Base-by-base conservation (phyloP, 805 yeast species). In the Cephaloascus fragrans region DNA sequence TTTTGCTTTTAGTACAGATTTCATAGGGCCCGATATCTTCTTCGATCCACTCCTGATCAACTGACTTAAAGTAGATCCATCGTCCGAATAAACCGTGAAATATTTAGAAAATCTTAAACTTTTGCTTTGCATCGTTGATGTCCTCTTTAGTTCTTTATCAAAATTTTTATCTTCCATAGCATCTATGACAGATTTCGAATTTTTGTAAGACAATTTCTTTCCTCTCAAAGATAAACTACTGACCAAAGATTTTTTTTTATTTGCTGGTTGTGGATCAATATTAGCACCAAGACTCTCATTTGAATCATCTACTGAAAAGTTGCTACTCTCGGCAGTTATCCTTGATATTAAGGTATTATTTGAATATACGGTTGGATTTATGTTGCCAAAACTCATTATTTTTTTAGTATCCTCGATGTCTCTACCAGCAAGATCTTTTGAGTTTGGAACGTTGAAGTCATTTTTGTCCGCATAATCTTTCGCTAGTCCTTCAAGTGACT, bases 401-500 rank as follows among this genome's bases (percentile, higher is more conserved):
- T 34, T 45, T 19, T 39, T 39, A 14, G 37, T 42, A 31, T 39
- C 45, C 15, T 45, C 49, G 2, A 44, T 35, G 5, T 37, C 46
- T 14, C 33, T 43, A 3, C 43, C 34, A 1, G 34, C 3, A 8
- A 37, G 15, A 20, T 42, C 44, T 10, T 35, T 28, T 3, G 41
- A 33, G 1, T 28, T 37, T 2, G 47, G 47, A 4, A 45, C 10
- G 15, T 32, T 28, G 18, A 47, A 41, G 12, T 44, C 52, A 12
- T 32, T 40, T 1, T 29, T 31, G 14, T 26, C 15, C 1, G 45
- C 40, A 33, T 47, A 45, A 2, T 43, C 46, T 6, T 46, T 50
- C 2, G 50, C 53, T 33, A 26, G 44, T 2, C 45, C 49, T 20
- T 42, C 28, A 4, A 52, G 37, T 3, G 56, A 51, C 15, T 41